These are phyloP conservation scores for Trichomonas gallinae DNA, from an alignment of 208 protist species.

Conservation along the genomic window DNA sequence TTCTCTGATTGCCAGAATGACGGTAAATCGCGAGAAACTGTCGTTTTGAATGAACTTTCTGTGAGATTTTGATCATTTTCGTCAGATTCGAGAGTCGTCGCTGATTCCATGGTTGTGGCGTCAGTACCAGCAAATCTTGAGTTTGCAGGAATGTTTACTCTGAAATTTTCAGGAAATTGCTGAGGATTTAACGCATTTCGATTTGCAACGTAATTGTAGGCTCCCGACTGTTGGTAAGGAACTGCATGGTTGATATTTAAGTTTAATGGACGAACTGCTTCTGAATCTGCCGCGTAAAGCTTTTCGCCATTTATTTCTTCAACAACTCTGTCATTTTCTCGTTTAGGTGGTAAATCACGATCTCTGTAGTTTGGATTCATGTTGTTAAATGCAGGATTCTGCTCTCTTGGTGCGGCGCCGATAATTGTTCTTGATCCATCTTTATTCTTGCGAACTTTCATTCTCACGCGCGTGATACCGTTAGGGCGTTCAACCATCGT, in stretches of 20 bases:
- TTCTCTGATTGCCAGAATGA: not conserved
- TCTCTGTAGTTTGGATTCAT: not conserved
- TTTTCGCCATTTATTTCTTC: not conserved
- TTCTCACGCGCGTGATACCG: not conserved
- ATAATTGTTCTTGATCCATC: not conserved
- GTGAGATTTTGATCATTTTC: not conserved
- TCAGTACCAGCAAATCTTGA: not conserved
- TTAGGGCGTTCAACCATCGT: not conserved
- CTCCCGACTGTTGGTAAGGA: not conserved
- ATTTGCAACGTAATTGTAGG: not conserved
- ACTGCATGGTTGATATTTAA: not conserved
- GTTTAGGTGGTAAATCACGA: not conserved
- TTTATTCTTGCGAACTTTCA: not conserved
- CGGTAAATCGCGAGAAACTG: not conserved
- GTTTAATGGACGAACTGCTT: not conserved
- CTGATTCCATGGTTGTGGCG: not conserved
- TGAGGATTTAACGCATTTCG: not conserved
- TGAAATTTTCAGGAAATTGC: not conserved
- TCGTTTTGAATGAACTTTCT: not conserved
- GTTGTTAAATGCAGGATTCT: not conserved
- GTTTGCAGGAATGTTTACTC: not conserved
- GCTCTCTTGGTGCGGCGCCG: not conserved
- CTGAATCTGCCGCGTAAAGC: not conserved
- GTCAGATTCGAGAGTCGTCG: not conserved
- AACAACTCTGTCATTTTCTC: not conserved